Conservation (phyloP, 2,329 filamentous ascomycete species). For the Endoconidiophora polonica region DNA sequence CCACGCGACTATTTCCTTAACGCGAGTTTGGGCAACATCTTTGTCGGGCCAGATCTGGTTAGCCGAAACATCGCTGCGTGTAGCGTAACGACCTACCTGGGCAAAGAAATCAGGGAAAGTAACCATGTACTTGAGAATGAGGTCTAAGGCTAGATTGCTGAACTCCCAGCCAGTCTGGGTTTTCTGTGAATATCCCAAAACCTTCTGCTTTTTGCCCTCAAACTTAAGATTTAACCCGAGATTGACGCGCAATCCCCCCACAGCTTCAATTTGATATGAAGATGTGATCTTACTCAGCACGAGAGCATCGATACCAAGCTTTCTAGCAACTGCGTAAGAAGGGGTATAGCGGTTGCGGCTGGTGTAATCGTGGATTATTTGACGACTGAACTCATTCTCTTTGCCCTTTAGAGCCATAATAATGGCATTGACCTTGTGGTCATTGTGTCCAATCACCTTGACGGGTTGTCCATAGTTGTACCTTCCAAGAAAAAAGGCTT, state of each 20-base stretch:
- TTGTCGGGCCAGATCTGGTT: slow-evolving; percentile 70
- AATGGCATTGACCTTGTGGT: slow-evolving; percentile 61
- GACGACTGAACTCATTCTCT: slow-evolving; percentile 66
- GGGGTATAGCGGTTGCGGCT: slow-evolving; percentile 60
- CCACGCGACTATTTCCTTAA: slow-evolving; percentile 91
- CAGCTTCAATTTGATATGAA: slow-evolving; percentile 64
- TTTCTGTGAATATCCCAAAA: slow-evolving; percentile 85
- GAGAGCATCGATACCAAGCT: slow-evolving; percentile 66
- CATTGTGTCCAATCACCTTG: slow-evolving; percentile 59
- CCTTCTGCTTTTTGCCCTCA: slow-evolving; percentile 86
- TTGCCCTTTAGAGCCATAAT: slow-evolving; percentile 55
- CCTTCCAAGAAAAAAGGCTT: slow-evolving; percentile 86
- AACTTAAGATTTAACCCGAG: slow-evolving; percentile 94
- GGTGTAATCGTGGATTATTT: slow-evolving; percentile 56
- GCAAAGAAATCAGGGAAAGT: slow-evolving; percentile 92
- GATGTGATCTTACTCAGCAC: slow-evolving; percentile 93
- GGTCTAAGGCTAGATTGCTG: slow-evolving; percentile 61
- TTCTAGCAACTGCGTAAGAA: slow-evolving; percentile 74
- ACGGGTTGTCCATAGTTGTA: slow-evolving; percentile 82
- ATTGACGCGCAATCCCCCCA: slow-evolving; percentile 72
- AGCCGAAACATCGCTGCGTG: slow-evolving; percentile 67
- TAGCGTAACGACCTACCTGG: slow-evolving; percentile 68
- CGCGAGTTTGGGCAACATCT: slow-evolving; percentile 54
- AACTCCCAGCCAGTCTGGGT: slow-evolving; percentile 87
- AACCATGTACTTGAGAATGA: slow-evolving; percentile 80